phyloP scores from a whole-genome alignment of 257 asterid genomes.

The Agastache rugosa region DNA sequence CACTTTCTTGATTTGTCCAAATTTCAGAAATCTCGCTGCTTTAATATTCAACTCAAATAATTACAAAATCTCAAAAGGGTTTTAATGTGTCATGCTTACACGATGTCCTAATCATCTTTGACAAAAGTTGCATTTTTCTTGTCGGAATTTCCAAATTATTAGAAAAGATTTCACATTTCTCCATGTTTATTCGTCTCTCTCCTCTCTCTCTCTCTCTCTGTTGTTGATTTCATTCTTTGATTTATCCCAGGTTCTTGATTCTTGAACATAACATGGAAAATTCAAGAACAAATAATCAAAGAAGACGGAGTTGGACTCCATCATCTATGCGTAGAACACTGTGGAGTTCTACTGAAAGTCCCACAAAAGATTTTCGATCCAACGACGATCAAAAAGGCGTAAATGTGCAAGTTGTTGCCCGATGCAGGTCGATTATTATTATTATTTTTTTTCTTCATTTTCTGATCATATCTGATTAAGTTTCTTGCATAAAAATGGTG shows the following conservation, averaged over 20 bases:
- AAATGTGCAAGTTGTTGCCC: conserved; percentile 54
- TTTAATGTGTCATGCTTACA: conserved; percentile 9
- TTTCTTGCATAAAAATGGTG: conserved; percentile 18
- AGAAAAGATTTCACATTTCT: neutral
- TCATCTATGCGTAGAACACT: conserved; percentile 49
- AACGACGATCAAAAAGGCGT: conserved; percentile 45
- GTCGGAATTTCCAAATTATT: conserved; percentile 31
- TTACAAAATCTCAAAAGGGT: neutral
- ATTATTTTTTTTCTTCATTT: neutral
- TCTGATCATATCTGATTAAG: neutral
- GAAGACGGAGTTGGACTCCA: conserved; percentile 45
- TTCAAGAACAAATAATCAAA: conserved; percentile 34
- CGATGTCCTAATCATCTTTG: conserved; percentile 14
- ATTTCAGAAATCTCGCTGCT: neutral
- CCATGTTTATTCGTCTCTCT: neutral
- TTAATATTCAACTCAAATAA: neutral
- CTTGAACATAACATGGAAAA: conserved; percentile 32
- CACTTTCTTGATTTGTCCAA: conserved; percentile 30
- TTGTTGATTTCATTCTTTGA: neutral
- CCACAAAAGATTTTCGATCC: conserved; percentile 40
- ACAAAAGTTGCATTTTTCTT: conserved; percentile 13
- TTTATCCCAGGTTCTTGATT: conserved; percentile 6
- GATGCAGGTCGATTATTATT: conserved; percentile 62
- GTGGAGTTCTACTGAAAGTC: conserved; percentile 55
- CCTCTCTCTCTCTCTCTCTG: neutral